Evolutionary conservation across 1,284 basidiomycete genomes (phyloP).

Genomic region (Gomphus bonarii): DNA sequence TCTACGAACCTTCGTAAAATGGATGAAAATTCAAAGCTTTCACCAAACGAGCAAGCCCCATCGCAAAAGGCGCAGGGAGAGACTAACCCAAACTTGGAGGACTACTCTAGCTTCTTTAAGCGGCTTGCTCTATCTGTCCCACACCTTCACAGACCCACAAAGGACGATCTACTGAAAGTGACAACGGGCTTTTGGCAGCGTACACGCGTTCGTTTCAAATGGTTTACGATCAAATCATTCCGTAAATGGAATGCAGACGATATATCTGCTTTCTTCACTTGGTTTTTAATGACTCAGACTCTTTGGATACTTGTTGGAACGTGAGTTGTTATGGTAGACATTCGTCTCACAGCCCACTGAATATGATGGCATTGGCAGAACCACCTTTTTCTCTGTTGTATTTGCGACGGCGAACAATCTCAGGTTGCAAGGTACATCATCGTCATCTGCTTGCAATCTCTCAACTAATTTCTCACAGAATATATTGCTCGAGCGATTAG

Average conservation of each 20-base stretch:
- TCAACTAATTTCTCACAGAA: conserved; percentile 35
- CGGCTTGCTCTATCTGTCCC: conserved; percentile 65
- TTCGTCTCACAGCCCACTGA: background rate
- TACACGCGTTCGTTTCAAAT: conserved; percentile 87
- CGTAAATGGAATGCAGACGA: conserved; percentile 95
- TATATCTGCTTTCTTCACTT: conserved; percentile 91
- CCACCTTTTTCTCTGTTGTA: conserved; percentile 91
- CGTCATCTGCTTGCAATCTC: background rate
- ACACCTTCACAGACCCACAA: conserved; percentile 72
- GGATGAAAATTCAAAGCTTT: background rate
- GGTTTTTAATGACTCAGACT: conserved; percentile 91
- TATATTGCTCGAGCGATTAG: conserved; percentile 86
- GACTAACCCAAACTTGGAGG: conserved; percentile 16
- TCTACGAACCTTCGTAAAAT: background rate
- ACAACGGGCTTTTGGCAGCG: conserved; percentile 88
- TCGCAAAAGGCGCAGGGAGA: conserved; percentile 14
- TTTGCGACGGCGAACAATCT: conserved; percentile 87
- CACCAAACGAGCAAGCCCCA: background rate
- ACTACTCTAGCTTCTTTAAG: conserved; percentile 75
- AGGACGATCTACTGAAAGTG: conserved; percentile 81
- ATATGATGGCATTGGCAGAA: conserved; percentile 37
- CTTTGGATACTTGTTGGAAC: conserved; percentile 92
- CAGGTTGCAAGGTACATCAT: conserved; percentile 67
- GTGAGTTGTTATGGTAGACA: conserved; percentile 36
- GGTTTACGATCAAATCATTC: conserved; percentile 96